Base-by-base conservation (phyloP, 169 alveolate species). In the Eimeria praecox region DNA sequence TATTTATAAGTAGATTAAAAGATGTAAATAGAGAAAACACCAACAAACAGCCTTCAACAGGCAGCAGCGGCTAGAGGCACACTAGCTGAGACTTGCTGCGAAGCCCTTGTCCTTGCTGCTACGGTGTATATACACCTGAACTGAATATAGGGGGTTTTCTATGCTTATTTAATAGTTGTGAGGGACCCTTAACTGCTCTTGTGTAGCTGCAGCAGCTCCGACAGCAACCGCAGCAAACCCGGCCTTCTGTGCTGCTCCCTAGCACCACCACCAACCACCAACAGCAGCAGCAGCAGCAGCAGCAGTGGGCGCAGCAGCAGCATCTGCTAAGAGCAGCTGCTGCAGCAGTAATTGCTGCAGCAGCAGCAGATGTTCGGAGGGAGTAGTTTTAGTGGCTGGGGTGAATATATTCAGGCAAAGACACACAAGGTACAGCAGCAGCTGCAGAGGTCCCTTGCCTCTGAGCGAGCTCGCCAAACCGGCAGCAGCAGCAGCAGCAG, bases 301-400 rank as follows among this genome's bases (percentile, higher is more conserved):
- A 77, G 62, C 87, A 10, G 87, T 16, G 9, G 59, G 64, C 27
- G 49, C 85, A n/a, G 44, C 85, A 8, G 85, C 44, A 38, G 52
- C 87, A 40, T 22, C n/a, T 16, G 69, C 27, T 59, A 59, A 27
- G 27, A 30, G 82, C 46, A 38, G 82, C 46, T 71, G 82, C 46
- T 35, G 46, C 83, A 71, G 83, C 42, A 9, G 69, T n/a, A 16
- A 18, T 22, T 59, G n/a, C 30, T 49, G 69, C 69, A 59, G 69
- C 69, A 77, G 59, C 87, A 77, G 87, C 87, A 77, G 87, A 77
- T 77, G 87, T 88, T 88, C 52, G 94, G 94, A 0, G 94, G 94
- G 22, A 71, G 94, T 9, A 69, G 33, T 33, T 88, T 85, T 85
- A 64, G 22, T n/a, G 75, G 85, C 73, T 88, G 40, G 44, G 94